Percentiles rank a stretch among this genome's conserved stretches.
Conservation (phyloP, 1,284 basidiomycete genomes). For the Phylloboletellus chloephorus region DNA sequence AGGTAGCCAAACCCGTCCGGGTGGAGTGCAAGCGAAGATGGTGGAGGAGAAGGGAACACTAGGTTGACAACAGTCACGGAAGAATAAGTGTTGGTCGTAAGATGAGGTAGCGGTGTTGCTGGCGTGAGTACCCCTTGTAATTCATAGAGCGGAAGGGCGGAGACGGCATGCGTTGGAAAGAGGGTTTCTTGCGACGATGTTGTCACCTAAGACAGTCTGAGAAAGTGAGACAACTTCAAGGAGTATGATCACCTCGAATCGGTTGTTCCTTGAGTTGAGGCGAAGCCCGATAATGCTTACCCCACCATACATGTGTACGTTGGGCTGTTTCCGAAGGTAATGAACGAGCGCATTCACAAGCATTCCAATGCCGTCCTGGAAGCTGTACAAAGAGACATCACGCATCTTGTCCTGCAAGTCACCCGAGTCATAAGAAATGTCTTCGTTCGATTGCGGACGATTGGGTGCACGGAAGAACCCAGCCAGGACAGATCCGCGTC, state of each 20-base stretch:
- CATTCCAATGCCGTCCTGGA: conserved; percentile 71
- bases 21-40: conserved; percentile 44
- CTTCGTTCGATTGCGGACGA: conserved; percentile 17
- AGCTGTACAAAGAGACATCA: conserved; percentile 71
- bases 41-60: conserved; percentile 55
- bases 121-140: conserved; percentile 52
- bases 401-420: conserved; percentile 50
- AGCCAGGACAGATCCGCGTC: conserved; percentile 63
- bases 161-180: conserved; percentile 54
- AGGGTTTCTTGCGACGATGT: conserved; percentile 38
- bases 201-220: conserved; percentile 36
- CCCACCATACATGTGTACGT: conserved; percentile 55
- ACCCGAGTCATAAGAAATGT: conserved; percentile 47
- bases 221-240: conserved; percentile 8
- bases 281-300: conserved; percentile 39
- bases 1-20: conserved; percentile 93
- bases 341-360: conserved; percentile 56
- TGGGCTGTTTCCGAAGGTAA: conserved; percentile 42
- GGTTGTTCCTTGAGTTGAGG: conserved; percentile 30
- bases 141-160: conserved; percentile 65
- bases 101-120: conserved; percentile 37
- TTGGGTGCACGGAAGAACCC: conserved; percentile 45
- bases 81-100: conserved; percentile 55
- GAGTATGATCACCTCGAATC: conserved; percentile 41
- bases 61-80: conserved; percentile 72